A percentile compares a stretch with the other conserved stretches of the same genome.
Evolutionary conservation across 345 rosid genomes (phyloP).

Genomic region (Eucalyptus cloeziana): DNA sequence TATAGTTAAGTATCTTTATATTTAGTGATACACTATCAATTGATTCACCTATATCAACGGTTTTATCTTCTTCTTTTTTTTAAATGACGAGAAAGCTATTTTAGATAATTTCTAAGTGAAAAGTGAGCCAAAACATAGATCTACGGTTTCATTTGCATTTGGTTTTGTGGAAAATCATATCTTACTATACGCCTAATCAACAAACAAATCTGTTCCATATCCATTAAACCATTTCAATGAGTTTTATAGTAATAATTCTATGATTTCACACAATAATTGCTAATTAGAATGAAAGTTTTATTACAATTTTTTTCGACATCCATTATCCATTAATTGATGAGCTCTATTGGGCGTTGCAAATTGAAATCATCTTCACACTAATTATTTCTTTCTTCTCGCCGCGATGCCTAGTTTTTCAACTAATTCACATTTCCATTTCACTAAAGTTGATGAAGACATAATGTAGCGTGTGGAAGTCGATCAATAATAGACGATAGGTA

Average conservation of each 20-base stretch:
- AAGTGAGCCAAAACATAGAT: neutral
- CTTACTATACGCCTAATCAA: neutral
- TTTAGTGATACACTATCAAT: neutral
- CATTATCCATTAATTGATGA: neutral
- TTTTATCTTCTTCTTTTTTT: neutral
- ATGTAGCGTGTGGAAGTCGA: neutral
- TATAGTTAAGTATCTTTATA: neutral
- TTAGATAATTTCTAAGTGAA: neutral
- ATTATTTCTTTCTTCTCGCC: neutral
- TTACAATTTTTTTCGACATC: neutral
- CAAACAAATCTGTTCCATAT: neutral
- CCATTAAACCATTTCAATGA: neutral
- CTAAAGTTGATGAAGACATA: neutral
- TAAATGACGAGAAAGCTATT: neutral
- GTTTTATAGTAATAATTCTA: neutral
- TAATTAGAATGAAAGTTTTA: neutral
- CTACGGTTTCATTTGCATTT: neutral
- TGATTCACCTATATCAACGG: neutral
- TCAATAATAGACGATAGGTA: neutral
- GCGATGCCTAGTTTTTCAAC: neutral
- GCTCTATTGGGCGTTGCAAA: neutral
- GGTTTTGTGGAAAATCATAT: neutral
- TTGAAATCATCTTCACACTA: neutral
- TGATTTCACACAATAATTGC: neutral
- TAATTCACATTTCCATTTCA: neutral